These are phyloP conservation scores for Scutellaria barbata DNA, from an alignment of 257 asterid genomes.

Conservation along the genomic window DNA sequence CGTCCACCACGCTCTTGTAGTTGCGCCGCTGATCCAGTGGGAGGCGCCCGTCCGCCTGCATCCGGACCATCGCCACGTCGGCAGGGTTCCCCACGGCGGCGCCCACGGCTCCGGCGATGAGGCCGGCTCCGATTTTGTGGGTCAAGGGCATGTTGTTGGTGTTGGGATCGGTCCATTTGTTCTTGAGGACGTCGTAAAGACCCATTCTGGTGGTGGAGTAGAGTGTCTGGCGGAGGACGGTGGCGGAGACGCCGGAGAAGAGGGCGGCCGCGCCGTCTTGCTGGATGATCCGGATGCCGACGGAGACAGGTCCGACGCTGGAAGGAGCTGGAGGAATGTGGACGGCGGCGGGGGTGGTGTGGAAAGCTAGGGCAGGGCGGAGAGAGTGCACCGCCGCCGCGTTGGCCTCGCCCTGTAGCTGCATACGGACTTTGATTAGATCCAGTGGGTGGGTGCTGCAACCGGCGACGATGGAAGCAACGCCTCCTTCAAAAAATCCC, in stretches of 20 bases:
- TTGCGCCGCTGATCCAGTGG: constrained; percentile 54
- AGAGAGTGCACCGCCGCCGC: constrained; percentile 31
- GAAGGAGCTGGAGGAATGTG: constrained; percentile 39
- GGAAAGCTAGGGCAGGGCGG: constrained; percentile 54
- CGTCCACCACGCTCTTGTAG: constrained; percentile 64
- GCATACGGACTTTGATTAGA: constrained; percentile 65
- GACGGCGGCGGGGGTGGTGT: constrained; percentile 27
- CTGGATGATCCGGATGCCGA: constrained; percentile 53
- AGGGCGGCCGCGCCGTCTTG: constrained; percentile 61
- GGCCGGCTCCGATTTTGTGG: constrained; percentile 54
- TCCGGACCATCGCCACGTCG: constrained; percentile 76
- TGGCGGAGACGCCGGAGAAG: constrained; percentile 74
- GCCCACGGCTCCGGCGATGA: constrained; percentile 66
- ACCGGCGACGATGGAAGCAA: constrained; percentile 71
- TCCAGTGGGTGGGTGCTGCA: constrained; percentile 68
- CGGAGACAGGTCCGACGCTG: constrained; percentile 52
- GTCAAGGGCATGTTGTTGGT: constrained; percentile 46
- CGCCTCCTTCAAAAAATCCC: constrained; percentile 67
- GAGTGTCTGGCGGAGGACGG: constrained; percentile 65
- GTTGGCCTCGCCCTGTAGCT: constrained; percentile 57
- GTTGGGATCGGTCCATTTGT: constrained; percentile 56
- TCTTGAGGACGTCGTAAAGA: constrained; percentile 62
- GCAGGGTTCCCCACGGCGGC: constrained; percentile 83
- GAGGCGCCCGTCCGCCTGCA: constrained; percentile 85
- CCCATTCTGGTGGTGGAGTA: constrained; percentile 81